Evolutionary conservation across 306 rosid genomes (phyloP), one percentile per base, ranked within the genome.

Genomic region (Quercus bicolor): DNA sequence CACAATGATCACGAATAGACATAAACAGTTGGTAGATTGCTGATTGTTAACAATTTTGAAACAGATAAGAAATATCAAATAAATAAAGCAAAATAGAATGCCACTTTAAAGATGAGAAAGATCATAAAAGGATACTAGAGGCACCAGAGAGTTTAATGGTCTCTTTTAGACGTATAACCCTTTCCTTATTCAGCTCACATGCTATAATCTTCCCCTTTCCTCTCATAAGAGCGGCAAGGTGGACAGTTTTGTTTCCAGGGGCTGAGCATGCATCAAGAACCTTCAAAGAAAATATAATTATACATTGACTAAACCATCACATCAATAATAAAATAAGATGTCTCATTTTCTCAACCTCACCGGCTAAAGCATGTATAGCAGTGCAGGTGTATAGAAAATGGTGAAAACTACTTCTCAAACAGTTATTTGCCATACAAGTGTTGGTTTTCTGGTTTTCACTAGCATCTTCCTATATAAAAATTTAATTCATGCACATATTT

Each of bases 191-290:
- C 80, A 91, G 88, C 83, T 93, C 99, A 80, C 97, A 95, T 31
- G 99, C 97, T 28, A 90, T 75, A 68, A 93, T 74, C 84, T 87
- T 89, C 72, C 98, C 97, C 84, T 87, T 85, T 72, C 89, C 89
- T 78, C 78, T 86, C 97, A 95, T 86, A 71, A 91, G 94, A 79
- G 99, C 94, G 31, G 98, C 97, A 73, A 93, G 91, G 86, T 93
- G 99, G 73, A 91, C 93, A 23, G 99, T 93, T 86, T 93, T 95
- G 89, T 95, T 95, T 79, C 99, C 98, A 11, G 98, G 99, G 29
- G 99, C 97, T 31, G 98, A 90, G 80, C 98, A 91, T 71, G 97
- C 98, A 87, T 93, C 97, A 74, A 95, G 88, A 85, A 95, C 96
- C 99, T 95, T 77, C 88, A 88, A 77, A 77, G 72, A 86, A 77